These are phyloP conservation scores for Actinomortierella wolfii DNA, from an alignment of 371 early-diverging fungal genomes.

Conservation along the genomic window DNA sequence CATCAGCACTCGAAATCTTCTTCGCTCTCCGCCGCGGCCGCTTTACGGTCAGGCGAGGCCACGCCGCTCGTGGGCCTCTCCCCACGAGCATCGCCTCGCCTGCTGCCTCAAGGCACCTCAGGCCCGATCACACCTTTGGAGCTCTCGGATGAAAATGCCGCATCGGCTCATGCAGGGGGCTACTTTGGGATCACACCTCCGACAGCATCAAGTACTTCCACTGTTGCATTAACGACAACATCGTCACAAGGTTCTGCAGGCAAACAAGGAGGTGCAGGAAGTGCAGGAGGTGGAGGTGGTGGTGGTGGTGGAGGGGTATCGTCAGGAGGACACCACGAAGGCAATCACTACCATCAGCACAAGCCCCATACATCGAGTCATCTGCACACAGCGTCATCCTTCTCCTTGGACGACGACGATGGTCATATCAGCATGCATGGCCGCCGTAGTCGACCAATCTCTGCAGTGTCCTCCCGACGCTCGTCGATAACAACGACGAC, in stretches of 20 bases:
- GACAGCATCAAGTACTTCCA: slow-evolving; percentile 11
- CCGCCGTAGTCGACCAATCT: slow-evolving; percentile 1
- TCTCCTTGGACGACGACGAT: slow-evolving; percentile 14
- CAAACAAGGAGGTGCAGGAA: too few relatives aligned
- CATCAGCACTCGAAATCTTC: slow-evolving; percentile 9
- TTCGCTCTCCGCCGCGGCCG: slow-evolving; percentile 18
- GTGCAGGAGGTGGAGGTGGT: too few relatives aligned
- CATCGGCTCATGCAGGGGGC: slow-evolving; percentile 6
- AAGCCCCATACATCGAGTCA: slow-evolving; percentile 28
- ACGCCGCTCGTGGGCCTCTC: slow-evolving; percentile 42
- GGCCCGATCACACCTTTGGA: slow-evolving; percentile 45
- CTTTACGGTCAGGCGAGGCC: slow-evolving; percentile 41
- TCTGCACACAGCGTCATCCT: slow-evolving; percentile 11
- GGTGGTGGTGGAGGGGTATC: too few relatives aligned
- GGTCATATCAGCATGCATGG: slow-evolving; percentile 1
- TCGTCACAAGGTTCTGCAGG: too few relatives aligned
- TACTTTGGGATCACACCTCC: slow-evolving; percentile 34
- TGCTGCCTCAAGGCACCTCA: slow-evolving; percentile 36
- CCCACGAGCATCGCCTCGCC: slow-evolving; percentile 32
- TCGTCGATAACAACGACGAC: slow-evolving; percentile 15
- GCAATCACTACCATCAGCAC: slow-evolving; percentile 10
- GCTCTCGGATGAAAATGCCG: slow-evolving; percentile 28
- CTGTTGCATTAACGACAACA: slow-evolving; percentile 6
- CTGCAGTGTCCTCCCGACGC: slow-evolving; percentile 17
- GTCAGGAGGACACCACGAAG: too few relatives aligned